Evolutionary conservation across 2,329 filamentous ascomycete genomes (phyloP).

Genomic region (Chaetothyriales sp.): DNA sequence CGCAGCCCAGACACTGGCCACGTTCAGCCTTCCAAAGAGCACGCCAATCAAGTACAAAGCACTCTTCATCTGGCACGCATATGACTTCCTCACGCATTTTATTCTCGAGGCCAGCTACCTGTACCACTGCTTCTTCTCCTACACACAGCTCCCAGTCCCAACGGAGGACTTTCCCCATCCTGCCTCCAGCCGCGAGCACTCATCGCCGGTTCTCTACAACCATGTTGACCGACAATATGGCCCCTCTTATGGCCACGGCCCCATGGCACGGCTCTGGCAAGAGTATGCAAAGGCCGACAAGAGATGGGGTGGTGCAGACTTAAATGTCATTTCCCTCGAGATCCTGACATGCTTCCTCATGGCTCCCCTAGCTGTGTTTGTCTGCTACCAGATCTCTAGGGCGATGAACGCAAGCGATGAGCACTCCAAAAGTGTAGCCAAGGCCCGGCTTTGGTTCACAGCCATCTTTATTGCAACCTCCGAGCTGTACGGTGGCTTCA

Average conservation of each 20-base stretch:
- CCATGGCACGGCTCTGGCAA: slow-evolving; percentile 44
- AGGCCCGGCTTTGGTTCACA: slow-evolving; percentile 38
- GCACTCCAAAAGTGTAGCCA: slow-evolving; percentile 13
- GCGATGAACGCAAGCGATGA: slow-evolving; percentile 10
- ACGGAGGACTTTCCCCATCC: slow-evolving; percentile 18
- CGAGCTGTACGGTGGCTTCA: slow-evolving; percentile 49
- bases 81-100: slow-evolving; percentile 83
- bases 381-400: slow-evolving; percentile 38
- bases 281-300: slow-evolving; percentile 51
- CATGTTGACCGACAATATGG: slow-evolving; percentile 42
- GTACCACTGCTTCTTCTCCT: slow-evolving; percentile 82
- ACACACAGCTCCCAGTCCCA: slow-evolving; percentile 30
- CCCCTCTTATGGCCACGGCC: slow-evolving; percentile 39
- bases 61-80: slow-evolving; percentile 88
- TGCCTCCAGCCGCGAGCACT: slow-evolving; percentile 10
- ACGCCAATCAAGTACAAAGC: slow-evolving; percentile 42
- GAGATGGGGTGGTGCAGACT: slow-evolving; percentile 44
- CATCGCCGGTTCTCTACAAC: slow-evolving; percentile 37
- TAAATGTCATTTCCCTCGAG: slow-evolving; percentile 45
- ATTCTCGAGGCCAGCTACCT: slow-evolving; percentile 82
- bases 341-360: slow-evolving; percentile 45
- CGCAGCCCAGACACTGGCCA: slow-evolving; percentile 36
- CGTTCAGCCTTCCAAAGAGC: slow-evolving; percentile 36
- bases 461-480: slow-evolving; percentile 45
- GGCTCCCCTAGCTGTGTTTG: slow-evolving; percentile 42